Base-by-base conservation (phyloP, 257 asterid genomes). In the Leptodermis oblonga region DNA sequence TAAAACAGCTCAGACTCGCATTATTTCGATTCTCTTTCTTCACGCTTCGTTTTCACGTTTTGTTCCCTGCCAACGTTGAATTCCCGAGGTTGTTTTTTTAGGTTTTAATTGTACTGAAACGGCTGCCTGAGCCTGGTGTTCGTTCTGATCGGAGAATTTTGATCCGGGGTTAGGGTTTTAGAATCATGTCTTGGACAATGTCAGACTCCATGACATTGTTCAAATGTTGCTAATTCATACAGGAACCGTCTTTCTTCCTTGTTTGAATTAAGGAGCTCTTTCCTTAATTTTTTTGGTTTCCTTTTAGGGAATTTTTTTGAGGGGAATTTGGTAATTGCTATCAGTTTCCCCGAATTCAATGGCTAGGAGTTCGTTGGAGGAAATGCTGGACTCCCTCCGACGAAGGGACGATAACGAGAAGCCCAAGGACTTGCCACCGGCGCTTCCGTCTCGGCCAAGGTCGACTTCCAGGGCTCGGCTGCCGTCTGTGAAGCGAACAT, bases 361-460 rank as follows among this genome's bases (percentile, higher is more conserved):
- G 18, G 79, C 76, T 60, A 84, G 96, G 69, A 94, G 99, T 87
- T 91, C 99, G 61, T 79, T 94, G 64, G 99, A 94, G 82, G 97
- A 79, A 63, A 94, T 91, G 99, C 82, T 94, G 86, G 99, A 94
- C 26, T 79, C 90, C 42, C 89, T 94, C 72, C 84, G 78, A 82
- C 82, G 68, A 41, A 81, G 83, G 58, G 96, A 85, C 17, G 96
- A 84, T 70, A 34, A 55, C 63, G 92, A 89, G 70, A 74, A 56
- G 77, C 87, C 88, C 12, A 84, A 77, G 75, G 97, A 89, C 73
- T 30, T 83, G 68, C 97, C 97, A 14, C 99, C 99, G 59, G 97
- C 88, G 45, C 86, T 94, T 18, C 99, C 99, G 45, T 70, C 85
- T 3, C 82, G 99, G 56, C 97, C 99, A 9, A 84, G 56, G 84